phyloP scores from a whole-genome alignment of 495 filamentous ascomycete genomes.

The Aspergillus mulundensis region DNA sequence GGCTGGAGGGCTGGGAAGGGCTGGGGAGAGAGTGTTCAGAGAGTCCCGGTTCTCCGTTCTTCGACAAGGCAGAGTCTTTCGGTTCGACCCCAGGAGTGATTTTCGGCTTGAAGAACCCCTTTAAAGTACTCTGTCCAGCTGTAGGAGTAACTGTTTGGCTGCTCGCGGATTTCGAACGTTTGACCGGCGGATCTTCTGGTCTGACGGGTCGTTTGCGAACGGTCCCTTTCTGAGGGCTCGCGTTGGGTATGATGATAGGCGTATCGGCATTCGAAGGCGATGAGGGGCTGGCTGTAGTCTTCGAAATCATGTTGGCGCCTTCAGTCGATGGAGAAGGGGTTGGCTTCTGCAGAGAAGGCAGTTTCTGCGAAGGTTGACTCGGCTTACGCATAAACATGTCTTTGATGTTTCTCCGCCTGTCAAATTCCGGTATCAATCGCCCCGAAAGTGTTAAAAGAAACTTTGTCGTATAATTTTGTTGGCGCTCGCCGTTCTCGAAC shows the following conservation, averaged over 20 bases:
- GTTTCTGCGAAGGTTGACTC: conserved; percentile 12
- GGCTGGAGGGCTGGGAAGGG: not conserved
- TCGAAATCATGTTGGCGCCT: not conserved
- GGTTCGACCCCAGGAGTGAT: not conserved
- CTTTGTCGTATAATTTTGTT: conserved; percentile 61
- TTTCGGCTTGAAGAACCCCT: conserved; percentile 77
- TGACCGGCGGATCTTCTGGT: conserved; percentile 24
- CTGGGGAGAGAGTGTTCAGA: not conserved
- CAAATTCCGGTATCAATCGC: conserved; percentile 82
- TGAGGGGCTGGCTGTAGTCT: not conserved
- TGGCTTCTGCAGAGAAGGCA: not conserved
- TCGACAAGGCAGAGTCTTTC: not conserved
- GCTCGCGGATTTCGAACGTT: conserved; percentile 45
- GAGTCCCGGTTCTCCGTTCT: not conserved
- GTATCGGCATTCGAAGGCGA: not conserved
- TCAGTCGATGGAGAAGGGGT: not conserved
- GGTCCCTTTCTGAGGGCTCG: conserved; percentile 12
- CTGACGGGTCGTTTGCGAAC: conserved; percentile 30
- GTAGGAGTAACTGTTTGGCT: conserved; percentile 20
- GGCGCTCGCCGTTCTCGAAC: conserved; percentile 66
- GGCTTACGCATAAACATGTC: conserved; percentile 81
- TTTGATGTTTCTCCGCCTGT: conserved; percentile 76
- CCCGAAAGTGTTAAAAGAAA: conserved; percentile 71
- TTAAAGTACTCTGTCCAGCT: conserved; percentile 69
- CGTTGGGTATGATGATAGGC: not conserved